Base-by-base conservation (phyloP, 495 filamentous ascomycete species). In the Patellaria atrata region DNA sequence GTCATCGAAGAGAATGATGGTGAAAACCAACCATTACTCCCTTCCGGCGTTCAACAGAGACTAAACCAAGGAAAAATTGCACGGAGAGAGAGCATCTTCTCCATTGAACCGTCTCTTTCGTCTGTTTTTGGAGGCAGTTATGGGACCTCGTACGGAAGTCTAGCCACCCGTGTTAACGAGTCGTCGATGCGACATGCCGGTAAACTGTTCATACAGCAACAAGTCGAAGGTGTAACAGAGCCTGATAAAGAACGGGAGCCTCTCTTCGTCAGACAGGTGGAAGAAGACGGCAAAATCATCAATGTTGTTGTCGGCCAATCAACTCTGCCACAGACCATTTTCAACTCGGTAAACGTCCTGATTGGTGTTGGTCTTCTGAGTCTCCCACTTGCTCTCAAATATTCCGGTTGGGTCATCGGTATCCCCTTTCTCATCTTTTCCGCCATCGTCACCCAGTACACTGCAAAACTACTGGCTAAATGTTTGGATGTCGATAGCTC, bases 291-390 rank as follows among this genome's bases (percentile, higher is more conserved):
- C 16, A 82, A 79, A 38, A 63, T 84, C 12, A 72, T 91, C 18
- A 65, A 79, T 48, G 67, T 86, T 17, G 73, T 96, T 5, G 71
- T 89, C 38, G 89, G 89, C 22, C 84, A 87, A 62, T 91, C 82
- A 7, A 97, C 89, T 2, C 60, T 94, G 19, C 85, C 87, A 2
- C 89, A 97, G 60, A 96, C 89, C 0, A 67, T 94, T 40, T 93
- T 97, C 60, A 97, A 97, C 53, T 89, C 82, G 11, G 84, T 91
- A 34, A 97, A 97, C 51, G 82, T 93, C 22, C 59, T 97, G 25
- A 86, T 97, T 41, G 89, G 89, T 12, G 75, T 97, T 28, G 89
- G 89, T 0, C 56, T 97, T 13, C 58, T 97, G 30, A 86, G 79
- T 59, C 63, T 97, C 37, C 91, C 89, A 8, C 67, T 97, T 50